Conservation (phyloP, 1,284 basidiomycete genomes). For the Inonotus hispidus region DNA sequence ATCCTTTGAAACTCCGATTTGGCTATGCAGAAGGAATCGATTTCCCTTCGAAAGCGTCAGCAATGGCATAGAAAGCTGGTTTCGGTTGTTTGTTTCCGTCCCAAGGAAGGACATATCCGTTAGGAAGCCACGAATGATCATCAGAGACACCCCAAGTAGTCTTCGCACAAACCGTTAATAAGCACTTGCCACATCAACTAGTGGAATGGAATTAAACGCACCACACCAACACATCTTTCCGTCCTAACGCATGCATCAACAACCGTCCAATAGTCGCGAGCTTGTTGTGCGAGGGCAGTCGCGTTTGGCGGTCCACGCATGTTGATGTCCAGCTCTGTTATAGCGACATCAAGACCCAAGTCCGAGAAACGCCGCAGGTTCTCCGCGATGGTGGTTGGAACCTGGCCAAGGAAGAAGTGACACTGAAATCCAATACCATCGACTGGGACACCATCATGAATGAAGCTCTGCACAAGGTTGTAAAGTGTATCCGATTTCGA, state of each 20-base stretch:
- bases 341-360: constrained; percentile 23
- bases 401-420: constrained; percentile 17
- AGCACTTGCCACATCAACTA: background rate
- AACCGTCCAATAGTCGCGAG: constrained; percentile 23
- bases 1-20: background rate
- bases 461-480: constrained; percentile 12
- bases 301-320: constrained; percentile 14
- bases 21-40: background rate
- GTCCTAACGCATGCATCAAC: constrained; percentile 24
- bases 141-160: constrained; percentile 18
- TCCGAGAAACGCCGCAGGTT: constrained; percentile 21
- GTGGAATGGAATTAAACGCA: background rate
- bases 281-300: constrained; percentile 18
- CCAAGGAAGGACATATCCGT: constrained; percentile 12
- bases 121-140: constrained; percentile 19
- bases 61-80: constrained; percentile 18
- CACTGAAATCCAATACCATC: constrained; percentile 29
- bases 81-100: constrained; percentile 16
- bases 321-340: constrained; percentile 23
- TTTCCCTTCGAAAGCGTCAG: constrained; percentile 16
- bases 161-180: background rate
- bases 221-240: constrained; percentile 22
- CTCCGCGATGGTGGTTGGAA: constrained; percentile 13
- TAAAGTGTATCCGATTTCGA: constrained; percentile 17
- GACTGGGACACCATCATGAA: constrained; percentile 27